These are phyloP conservation scores for Solanum chiquidenum DNA, from an alignment of 257 asterid genomes.

Conservation along the genomic window DNA sequence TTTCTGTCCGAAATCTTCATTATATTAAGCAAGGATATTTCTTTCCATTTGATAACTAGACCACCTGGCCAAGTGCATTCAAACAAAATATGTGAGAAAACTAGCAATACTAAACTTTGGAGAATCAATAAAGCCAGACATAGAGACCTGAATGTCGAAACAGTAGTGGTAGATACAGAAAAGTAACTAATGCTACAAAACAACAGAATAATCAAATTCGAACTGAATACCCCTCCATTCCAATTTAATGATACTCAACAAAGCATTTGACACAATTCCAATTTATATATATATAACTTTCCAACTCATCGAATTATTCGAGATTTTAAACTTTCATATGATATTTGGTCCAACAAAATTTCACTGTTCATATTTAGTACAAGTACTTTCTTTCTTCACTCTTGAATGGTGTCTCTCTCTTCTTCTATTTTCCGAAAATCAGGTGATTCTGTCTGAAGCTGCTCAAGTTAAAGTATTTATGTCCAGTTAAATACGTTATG, in stretches of 20 bases:
- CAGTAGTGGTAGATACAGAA: neutral
- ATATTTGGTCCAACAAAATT: neutral
- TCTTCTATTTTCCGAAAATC: neutral
- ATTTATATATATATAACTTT: neutral
- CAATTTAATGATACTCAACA: neutral
- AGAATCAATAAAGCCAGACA: neutral
- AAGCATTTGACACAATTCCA: neutral
- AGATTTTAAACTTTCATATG: neutral
- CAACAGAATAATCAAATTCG: neutral
- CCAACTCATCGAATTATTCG: neutral
- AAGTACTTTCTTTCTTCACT: neutral
- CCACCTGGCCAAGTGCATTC: neutral
- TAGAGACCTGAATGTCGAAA: neutral
- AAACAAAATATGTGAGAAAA: neutral
- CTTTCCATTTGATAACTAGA: neutral
- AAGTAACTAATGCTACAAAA: neutral
- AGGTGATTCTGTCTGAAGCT: neutral
- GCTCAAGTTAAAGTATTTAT: neutral
- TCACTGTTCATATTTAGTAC: neutral
- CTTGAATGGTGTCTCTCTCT: neutral
- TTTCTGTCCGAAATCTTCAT: neutral
- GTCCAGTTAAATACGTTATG: neutral
- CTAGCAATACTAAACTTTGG: neutral
- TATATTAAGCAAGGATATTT: neutral
- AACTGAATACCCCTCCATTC: neutral